Evolutionary conservation across 1,284 basidiomycete species (phyloP), one percentile per base, ranked within the genome.

Genomic region (Cryptococcus sp.): DNA sequence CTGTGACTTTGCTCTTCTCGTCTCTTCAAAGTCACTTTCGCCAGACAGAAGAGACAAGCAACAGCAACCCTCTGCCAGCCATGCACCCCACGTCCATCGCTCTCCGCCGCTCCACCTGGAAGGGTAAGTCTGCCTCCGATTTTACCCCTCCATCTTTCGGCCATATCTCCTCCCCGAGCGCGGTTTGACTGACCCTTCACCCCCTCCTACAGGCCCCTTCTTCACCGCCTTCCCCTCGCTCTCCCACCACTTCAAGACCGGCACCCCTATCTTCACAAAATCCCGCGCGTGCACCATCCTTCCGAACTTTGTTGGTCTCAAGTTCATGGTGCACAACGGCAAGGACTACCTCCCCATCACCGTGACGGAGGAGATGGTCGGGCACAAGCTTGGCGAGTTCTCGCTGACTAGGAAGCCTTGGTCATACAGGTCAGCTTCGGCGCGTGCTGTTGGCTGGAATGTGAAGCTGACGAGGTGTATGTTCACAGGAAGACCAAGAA

Each of bases 351-450:
- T 87, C 13, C 92, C 93, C 0, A 86, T 98, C 37, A 79, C 82
- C 37, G 82, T 98, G 57, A 92, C 90, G 13, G 91, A 95, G 76
- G 94, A 98, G 74, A 98, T 98, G 94, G 91, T 98, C 2, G 95
- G 95, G 0, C 93, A 98, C 76, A 98, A 98, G 77, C 78, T 98
- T 54, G 95, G 95, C 51, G 94, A 98, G 80, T 98, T 98, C 77
- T 82, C 92, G 18, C 83, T 87, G 59, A 97, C 93, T 43, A 85
- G 89, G 77, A 82, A 82, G 69, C 78, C 75, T 52, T 83, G 82
- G 70, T 68, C 62, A 50, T 79, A 77, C 68, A 64, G 73, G 76
- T 77, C 52, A 48, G 77, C 69, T 5, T 12, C 46, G 12, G 23
- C 5, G 23, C 40, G 20, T 3, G 1, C 24, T 38, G 35, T 3